A percentile compares a stretch with the other conserved stretches of the same genome.
Evolutionary conservation across 768 basidiomycete genomes (phyloP).

Genomic region (Candolleomyces efflorescens): DNA sequence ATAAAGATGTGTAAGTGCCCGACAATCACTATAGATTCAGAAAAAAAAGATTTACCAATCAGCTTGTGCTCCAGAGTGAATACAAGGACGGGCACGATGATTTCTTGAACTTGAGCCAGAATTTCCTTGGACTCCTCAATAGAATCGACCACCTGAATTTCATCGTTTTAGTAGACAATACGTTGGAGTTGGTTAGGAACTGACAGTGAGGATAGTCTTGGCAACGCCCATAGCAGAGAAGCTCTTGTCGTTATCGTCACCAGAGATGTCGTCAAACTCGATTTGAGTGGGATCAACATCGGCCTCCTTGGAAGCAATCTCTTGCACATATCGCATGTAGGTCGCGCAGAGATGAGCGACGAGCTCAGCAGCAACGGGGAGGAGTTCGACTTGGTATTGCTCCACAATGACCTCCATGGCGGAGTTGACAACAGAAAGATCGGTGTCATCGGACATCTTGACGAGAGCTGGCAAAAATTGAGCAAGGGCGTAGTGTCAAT

Average conservation of each 20-base stretch:
- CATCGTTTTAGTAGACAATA: background rate
- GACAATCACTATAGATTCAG: background rate
- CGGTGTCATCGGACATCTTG: constrained; percentile 87
- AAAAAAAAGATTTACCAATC: constrained; percentile 48
- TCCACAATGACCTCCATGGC: constrained; percentile 88
- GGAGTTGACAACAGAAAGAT: constrained; percentile 77
- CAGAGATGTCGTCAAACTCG: constrained; percentile 53
- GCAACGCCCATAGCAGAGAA: constrained; percentile 85
- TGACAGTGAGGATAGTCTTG: constrained; percentile 77
- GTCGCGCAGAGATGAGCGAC: constrained; percentile 80
- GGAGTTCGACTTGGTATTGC: constrained; percentile 76
- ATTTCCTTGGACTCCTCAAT: constrained; percentile 73
- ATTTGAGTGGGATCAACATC: constrained; percentile 34
- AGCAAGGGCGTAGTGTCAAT: constrained; percentile 2
- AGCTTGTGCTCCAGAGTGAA: constrained; percentile 76
- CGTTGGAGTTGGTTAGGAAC: constrained; percentile 17
- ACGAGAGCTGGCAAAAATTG: constrained; percentile 57
- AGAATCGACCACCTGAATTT: constrained; percentile 61
- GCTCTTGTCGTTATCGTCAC: constrained; percentile 79
- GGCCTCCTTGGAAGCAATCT: constrained; percentile 54
- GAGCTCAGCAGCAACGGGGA: constrained; percentile 82
- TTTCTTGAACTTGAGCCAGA: constrained; percentile 74
- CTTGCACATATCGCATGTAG: constrained; percentile 73
- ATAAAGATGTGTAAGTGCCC: constrained; percentile 4
- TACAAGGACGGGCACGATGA: constrained; percentile 71